A percentile compares a stretch with the other conserved stretches of the same genome.
Evolutionary conservation across 441 rosid genomes (phyloP).

Genomic region (Populus hybrid): DNA sequence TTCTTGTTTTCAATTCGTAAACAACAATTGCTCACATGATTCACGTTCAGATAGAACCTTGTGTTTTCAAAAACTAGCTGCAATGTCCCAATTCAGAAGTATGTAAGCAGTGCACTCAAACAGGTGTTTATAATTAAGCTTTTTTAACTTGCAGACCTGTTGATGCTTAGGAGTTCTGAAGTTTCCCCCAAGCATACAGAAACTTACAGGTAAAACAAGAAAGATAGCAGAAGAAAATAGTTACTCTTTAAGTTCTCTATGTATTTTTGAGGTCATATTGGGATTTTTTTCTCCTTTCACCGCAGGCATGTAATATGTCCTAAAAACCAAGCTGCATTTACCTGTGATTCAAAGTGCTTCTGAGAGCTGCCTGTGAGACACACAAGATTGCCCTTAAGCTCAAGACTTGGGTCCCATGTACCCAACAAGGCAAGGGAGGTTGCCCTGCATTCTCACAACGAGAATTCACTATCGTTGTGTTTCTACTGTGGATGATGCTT

Average conservation of each 20-base stretch:
- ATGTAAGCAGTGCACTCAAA: not conserved
- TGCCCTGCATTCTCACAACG: constrained; percentile 69
- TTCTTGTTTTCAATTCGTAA: not conserved
- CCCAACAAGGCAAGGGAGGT: constrained; percentile 74
- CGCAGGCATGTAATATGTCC: constrained; percentile 46
- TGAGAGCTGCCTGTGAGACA: constrained; percentile 68
- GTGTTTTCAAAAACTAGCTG: not conserved
- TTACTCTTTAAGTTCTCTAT: not conserved
- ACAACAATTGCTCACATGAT: not conserved
- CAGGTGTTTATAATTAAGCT: not conserved
- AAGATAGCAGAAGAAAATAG: not conserved
- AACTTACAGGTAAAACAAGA: constrained; percentile 48
- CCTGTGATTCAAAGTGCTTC: constrained; percentile 70
- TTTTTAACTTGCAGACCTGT: constrained; percentile 54
- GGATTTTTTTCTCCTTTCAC: constrained; percentile 9
- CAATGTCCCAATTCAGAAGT: not conserved
- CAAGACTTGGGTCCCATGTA: constrained; percentile 84
- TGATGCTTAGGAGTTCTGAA: constrained; percentile 74
- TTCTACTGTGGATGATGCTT: constrained; percentile 77
- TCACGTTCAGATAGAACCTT: not conserved
- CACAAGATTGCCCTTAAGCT: constrained; percentile 73
- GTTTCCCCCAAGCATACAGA: constrained; percentile 30
- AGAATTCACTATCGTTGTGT: constrained; percentile 65
- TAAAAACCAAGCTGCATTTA: constrained; percentile 65
- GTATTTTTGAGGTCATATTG: not conserved